phyloP scores from a whole-genome alignment of 306 rosid genomes.

The Gillenia trifoliata region DNA sequence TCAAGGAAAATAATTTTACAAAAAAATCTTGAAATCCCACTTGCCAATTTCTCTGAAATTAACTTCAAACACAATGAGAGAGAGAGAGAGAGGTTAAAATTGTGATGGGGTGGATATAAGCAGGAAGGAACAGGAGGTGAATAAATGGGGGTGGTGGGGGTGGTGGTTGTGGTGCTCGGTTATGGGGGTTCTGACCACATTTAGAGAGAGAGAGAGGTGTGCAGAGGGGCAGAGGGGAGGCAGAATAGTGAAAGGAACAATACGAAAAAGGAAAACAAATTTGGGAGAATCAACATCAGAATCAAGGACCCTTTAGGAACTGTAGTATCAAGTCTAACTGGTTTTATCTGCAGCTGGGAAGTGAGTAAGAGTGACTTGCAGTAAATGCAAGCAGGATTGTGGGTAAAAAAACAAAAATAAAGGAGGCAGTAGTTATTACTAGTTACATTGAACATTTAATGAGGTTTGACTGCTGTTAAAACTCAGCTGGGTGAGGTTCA shows the following conservation, averaged over 20 bases:
- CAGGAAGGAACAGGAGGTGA: slow-evolving; percentile 20
- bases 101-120: slow-evolving; percentile 18
- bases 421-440: background rate
- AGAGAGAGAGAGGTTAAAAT: slow-evolving; percentile 8
- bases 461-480: background rate
- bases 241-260: slow-evolving; percentile 73
- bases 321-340: background rate
- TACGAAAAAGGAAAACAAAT: slow-evolving; percentile 42
- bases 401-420: background rate
- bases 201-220: slow-evolving; percentile 25
- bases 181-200: slow-evolving; percentile 26
- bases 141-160: slow-evolving; percentile 33
- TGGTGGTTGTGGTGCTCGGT: background rate
- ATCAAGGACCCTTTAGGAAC: background rate
- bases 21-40: slow-evolving; percentile 27
- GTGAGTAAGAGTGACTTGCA: background rate
- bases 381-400: background rate
- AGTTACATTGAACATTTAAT: background rate
- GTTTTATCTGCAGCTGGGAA: background rate
- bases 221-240: slow-evolving; percentile 29
- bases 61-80: background rate
- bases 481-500: background rate
- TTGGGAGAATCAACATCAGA: background rate
- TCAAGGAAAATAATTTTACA: slow-evolving; percentile 12
- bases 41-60: slow-evolving; percentile 16